These are phyloP conservation scores for Candida sp. DNA, from an alignment of 1,139 yeast genomes.

Conservation along the genomic window DNA sequence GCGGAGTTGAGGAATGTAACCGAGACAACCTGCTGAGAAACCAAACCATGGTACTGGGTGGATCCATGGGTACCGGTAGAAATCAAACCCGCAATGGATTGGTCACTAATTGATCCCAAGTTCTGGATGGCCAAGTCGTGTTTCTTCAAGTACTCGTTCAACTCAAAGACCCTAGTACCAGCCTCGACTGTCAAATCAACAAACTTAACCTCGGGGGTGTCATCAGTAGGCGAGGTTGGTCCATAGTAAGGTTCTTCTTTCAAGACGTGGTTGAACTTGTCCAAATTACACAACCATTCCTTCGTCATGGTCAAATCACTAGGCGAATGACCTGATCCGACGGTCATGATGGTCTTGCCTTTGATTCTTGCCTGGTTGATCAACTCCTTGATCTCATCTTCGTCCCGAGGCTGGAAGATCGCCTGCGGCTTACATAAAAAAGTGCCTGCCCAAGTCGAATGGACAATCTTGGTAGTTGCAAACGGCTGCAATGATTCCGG, in stretches of 20 bases:
- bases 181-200: slow-evolving; percentile 95
- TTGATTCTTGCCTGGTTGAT: slow-evolving; percentile 66
- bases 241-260: slow-evolving; percentile 42
- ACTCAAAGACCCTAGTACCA: slow-evolving; percentile 81
- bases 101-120: slow-evolving; percentile 93
- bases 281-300: slow-evolving; percentile 91
- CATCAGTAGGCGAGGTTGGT: slow-evolving; percentile 24
- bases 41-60: slow-evolving; percentile 89
- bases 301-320: slow-evolving; percentile 87
- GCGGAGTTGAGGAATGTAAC: slow-evolving; percentile 72
- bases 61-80: slow-evolving; percentile 99
- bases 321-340: slow-evolving; percentile 97
- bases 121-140: slow-evolving; percentile 85
- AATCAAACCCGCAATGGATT: slow-evolving; percentile 91
- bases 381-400: slow-evolving; percentile 66
- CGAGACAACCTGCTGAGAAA: slow-evolving; percentile 85
- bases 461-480: slow-evolving; percentile 44
- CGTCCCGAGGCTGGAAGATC: slow-evolving; percentile 72
- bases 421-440: slow-evolving; percentile 77
- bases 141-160: slow-evolving; percentile 67
- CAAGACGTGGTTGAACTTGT: slow-evolving; percentile 64
- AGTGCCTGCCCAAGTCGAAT: slow-evolving; percentile 93
- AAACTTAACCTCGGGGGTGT: slow-evolving; percentile 56
- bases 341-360: slow-evolving; percentile 76
- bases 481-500: slow-evolving; percentile 38